phyloP scores from a whole-genome alignment of 2,329 filamentous ascomycete genomes.

The Aurifilum marmelostoma region DNA sequence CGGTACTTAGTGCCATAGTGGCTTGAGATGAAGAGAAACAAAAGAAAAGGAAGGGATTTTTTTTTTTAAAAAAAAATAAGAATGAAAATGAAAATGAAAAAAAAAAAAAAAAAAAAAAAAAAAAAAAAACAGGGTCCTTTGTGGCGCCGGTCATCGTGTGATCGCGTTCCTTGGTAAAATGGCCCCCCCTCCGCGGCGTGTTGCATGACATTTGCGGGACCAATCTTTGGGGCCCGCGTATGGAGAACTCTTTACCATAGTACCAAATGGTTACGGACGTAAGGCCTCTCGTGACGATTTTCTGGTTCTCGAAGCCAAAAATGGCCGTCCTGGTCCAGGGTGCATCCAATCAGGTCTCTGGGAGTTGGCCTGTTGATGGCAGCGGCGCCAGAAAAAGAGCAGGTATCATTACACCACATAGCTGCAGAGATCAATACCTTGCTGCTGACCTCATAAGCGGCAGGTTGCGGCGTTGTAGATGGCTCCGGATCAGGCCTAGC shows the following conservation, averaged over 20 bases:
- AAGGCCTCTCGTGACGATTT: background rate
- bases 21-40: background rate
- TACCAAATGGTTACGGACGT: background rate
- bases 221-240: background rate
- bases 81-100: background rate
- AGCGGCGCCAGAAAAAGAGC: background rate
- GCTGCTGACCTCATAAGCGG: slow-evolving; percentile 16
- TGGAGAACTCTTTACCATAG: background rate
- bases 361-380: background rate
- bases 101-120: background rate
- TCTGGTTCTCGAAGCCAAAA: background rate
- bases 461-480: slow-evolving; percentile 17
- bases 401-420: background rate
- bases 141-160: slow-evolving; percentile 9
- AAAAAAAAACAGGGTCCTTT: background rate
- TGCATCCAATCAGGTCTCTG: background rate
- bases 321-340: background rate
- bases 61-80: background rate
- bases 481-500: slow-evolving; percentile 23
- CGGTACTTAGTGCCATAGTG: background rate
- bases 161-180: background rate
- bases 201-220: background rate
- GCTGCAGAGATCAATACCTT: slow-evolving; percentile 20
- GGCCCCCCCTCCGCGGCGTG: background rate
- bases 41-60: no score